phyloP scores from a whole-genome alignment of 345 rosid genomes.

The Eucalyptus marginata region DNA sequence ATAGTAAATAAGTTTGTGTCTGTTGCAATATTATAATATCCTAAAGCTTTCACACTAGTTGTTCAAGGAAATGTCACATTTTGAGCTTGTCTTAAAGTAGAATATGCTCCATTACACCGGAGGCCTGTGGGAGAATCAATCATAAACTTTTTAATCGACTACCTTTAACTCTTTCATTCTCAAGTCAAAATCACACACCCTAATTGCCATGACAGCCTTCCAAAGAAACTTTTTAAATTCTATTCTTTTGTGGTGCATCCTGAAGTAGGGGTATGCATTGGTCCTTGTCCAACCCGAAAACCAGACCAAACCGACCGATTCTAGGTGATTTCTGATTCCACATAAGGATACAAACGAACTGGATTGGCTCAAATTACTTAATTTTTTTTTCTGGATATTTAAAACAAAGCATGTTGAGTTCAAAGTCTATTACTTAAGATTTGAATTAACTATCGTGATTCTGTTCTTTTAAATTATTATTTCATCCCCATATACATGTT shows the following conservation, averaged over 20 bases:
- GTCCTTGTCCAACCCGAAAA: rapidly evolving
- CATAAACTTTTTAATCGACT: background rate
- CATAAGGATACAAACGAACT: background rate
- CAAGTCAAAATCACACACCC: background rate
- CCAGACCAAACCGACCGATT: rapidly evolving
- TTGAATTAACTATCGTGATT: background rate
- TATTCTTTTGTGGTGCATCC: background rate
- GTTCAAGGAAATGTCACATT: background rate
- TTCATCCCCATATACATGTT: background rate
- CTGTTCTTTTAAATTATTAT: background rate
- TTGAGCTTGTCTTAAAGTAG: rapidly evolving
- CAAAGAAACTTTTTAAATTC: background rate
- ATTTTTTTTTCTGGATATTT: no score
- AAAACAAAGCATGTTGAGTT: no score
- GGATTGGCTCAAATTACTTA: background rate
- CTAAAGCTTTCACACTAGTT: background rate
- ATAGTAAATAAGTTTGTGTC: background rate
- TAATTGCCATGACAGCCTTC: background rate
- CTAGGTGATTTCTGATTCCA: background rate
- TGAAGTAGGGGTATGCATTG: background rate
- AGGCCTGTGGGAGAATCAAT: background rate
- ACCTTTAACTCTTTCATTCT: background rate
- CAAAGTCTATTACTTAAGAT: no score
- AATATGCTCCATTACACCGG: background rate
- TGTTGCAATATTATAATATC: background rate